Evolutionary conservation across 2,329 filamentous ascomycete species (phyloP), one percentile per base, ranked within the genome.

Genomic region (Pezicula neosporulosa): DNA sequence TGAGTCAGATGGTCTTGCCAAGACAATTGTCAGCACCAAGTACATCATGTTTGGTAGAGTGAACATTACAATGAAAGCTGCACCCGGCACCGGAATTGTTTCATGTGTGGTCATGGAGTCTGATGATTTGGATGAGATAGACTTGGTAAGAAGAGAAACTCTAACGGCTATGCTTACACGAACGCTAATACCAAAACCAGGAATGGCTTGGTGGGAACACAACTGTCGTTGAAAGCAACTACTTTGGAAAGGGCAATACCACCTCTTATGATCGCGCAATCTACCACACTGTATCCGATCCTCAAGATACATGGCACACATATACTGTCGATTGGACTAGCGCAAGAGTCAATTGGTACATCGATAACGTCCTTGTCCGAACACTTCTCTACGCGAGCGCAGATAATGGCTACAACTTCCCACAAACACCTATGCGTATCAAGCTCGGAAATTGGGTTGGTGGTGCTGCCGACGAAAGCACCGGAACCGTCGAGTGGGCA

Each of bases 21-120:
- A 90, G 1, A 95, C 90, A 1, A 80, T 96, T 55, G 80, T 84
- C 56, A 85, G 87, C 44, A 83, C 84, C 61, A 93, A 91, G 68
- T 94, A 90, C 73, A 87, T 96, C 70, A 91, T 95, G 75, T 93
- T 87, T 59, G 90, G 90, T 49, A 82, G 85, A 54, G 84, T 90
- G 50, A 89, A 94, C 69, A 78, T 93, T 52, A 77, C 82, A 59
- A 80, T 95, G 75, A 90, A 90, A 73, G 87, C 88, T 4, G 85
- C 91, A 0, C 72, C 76, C 1, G 91, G 91, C 16, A 73, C 72
- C 7, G 91, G 91, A 47, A 85, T 96, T 56, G 82, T 96, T 61
- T 90, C 85, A 63, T 84, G 87, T 56, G 85, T 95, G 63, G 92
- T 96, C 66, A 78, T 93, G 69, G 78, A 94, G 58, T 93, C 87